Percentiles rank a stretch among this genome's conserved stretches.
Conservation (phyloP, 768 basidiomycete species). For the Xerocomellus amylosporus region DNA sequence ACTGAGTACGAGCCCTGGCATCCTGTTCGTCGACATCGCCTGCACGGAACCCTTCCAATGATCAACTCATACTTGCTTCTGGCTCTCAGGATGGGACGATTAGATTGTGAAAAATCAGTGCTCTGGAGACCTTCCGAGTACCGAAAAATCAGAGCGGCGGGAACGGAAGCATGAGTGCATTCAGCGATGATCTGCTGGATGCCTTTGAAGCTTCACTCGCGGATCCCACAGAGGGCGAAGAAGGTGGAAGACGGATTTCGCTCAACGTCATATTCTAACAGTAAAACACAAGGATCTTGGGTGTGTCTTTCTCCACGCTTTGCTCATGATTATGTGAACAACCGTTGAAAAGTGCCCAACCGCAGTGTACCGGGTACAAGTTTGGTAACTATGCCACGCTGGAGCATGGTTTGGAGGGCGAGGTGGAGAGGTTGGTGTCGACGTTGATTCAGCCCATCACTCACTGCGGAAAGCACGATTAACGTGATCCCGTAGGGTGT, state of each 20-base stretch:
- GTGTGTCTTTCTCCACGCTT: conserved; percentile 24
- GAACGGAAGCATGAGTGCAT: conserved; percentile 25
- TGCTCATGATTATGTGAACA: conserved; percentile 15
- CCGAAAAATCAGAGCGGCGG: conserved; percentile 10
- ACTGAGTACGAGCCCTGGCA: conserved; percentile 86
- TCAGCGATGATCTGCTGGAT: conserved; percentile 78
- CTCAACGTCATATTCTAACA: conserved; percentile 76
- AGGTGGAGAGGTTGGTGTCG: no score
- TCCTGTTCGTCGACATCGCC: conserved; percentile 45
- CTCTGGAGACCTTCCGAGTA: conserved; percentile 27
- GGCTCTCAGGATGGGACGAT: conserved; percentile 96
- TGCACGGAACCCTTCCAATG: conserved; percentile 12
- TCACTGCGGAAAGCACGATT: no score
- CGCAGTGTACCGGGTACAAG: no score
- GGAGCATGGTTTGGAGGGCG: no score
- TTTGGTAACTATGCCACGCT: no score
- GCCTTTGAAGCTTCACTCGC: conserved; percentile 82
- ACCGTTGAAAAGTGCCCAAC: conserved; percentile 34
- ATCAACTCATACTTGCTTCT: conserved; percentile 77
- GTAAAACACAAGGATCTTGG: conserved; percentile 45
- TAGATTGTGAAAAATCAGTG: conserved; percentile 85
- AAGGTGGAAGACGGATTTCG: conserved; percentile 83
- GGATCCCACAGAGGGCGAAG: conserved; percentile 67
- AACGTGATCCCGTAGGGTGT: no score
- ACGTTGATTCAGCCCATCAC: no score